Evolutionary conservation across 192 early-diverging fungal species (phyloP).

Genomic region (Coemansia sp.): DNA sequence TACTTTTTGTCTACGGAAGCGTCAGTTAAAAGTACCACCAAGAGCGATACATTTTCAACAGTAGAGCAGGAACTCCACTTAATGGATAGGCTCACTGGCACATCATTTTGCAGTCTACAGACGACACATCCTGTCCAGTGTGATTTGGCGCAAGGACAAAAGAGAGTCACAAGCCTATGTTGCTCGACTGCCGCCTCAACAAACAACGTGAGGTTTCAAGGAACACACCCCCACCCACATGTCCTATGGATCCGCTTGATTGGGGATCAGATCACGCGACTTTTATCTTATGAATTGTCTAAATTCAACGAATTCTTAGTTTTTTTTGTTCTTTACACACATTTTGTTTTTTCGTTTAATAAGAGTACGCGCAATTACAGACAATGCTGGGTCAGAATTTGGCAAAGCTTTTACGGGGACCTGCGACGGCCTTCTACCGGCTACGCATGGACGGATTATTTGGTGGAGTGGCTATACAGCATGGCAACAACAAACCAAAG

Average conservation of each 20-base stretch:
- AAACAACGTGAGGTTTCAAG: not conserved
- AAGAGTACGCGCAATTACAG: not conserved
- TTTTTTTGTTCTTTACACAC: not conserved
- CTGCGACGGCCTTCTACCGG: constrained; percentile 43
- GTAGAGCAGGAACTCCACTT: not conserved
- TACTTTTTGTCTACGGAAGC: too few species aligned
- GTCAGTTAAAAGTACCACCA: not conserved
- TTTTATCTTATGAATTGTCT: not conserved
- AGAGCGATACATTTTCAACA: too few species aligned
- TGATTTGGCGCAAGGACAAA: not conserved
- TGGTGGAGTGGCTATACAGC: constrained; percentile 29
- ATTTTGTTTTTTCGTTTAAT: not conserved
- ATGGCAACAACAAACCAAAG: constrained; percentile 58
- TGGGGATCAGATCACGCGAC: not conserved
- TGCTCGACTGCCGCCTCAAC: not conserved
- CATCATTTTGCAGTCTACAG: not conserved
- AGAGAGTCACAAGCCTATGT: not conserved
- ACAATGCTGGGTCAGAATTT: constrained; percentile 27
- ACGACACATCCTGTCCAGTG: not conserved
- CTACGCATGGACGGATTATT: constrained; percentile 48
- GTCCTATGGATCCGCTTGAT: not conserved
- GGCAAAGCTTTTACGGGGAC: constrained; percentile 25
- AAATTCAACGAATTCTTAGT: not conserved
- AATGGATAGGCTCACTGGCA: not conserved
- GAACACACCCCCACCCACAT: not conserved